Evolutionary conservation across 164 flowering plant genomes (phyloP).

Genomic region (Kingdonia uniflora): DNA sequence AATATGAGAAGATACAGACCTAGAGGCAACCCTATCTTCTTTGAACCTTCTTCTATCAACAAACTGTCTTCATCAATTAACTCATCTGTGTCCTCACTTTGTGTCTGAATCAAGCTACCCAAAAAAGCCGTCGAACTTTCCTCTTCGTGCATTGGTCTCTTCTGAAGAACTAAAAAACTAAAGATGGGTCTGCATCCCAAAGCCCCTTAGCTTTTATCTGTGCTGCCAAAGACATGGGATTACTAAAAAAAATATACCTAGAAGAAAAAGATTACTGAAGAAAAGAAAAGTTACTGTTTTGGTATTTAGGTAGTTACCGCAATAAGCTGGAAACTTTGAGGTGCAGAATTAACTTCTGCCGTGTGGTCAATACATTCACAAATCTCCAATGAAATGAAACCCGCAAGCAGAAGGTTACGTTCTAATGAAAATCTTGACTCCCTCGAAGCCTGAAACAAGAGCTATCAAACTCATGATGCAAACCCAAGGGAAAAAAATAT

Average conservation of each 20-base stretch:
- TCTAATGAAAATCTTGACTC: slow-evolving; percentile 16
- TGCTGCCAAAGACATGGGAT: slow-evolving; percentile 7
- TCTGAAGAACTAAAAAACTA: slow-evolving; percentile 7
- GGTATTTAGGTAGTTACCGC: slow-evolving; percentile 16
- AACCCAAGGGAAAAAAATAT: not conserved
- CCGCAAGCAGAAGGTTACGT: slow-evolving; percentile 18
- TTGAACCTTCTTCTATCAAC: slow-evolving; percentile 8
- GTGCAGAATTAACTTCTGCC: slow-evolving; percentile 14
- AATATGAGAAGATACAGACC: slow-evolving; percentile 13
- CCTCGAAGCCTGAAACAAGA: slow-evolving; percentile 10
- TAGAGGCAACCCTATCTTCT: slow-evolving; percentile 13
- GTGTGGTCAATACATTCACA: slow-evolving; percentile 19
- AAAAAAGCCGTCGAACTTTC: slow-evolving; percentile 9
- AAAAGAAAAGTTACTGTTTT: no score
- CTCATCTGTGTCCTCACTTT: slow-evolving; percentile 13
- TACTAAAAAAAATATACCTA: slow-evolving; percentile 1
- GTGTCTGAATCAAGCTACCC: slow-evolving; percentile 7
- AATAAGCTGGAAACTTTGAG: slow-evolving; percentile 19
- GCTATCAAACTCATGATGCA: slow-evolving; percentile 1
- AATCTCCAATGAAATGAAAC: slow-evolving; percentile 11
- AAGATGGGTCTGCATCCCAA: slow-evolving; percentile 5
- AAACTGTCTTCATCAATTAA: slow-evolving; percentile 18
- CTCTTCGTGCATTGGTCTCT: slow-evolving; percentile 4
- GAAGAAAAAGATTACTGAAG: not conserved
- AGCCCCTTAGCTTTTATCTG: slow-evolving; percentile 19